Base-by-base conservation (phyloP, 805 yeast genomes). In the Candida manassasensis region DNA sequence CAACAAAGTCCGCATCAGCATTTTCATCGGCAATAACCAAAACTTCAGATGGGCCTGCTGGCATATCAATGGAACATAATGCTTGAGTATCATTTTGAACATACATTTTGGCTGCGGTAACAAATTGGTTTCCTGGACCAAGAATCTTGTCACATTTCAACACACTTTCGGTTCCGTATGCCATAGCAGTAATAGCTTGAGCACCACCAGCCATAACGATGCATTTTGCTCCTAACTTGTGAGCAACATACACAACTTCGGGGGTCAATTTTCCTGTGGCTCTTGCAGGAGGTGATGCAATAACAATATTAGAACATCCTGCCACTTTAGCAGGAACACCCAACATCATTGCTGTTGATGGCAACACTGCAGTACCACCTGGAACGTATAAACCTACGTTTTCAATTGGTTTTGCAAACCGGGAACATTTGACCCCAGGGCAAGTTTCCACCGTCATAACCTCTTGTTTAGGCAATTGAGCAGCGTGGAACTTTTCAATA, bases 101-200 rank as follows among this genome's bases (percentile, higher is more conserved):
- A 56, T 83, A 69, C 99, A 93, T 93, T 71, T 93, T 93, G 28
- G 98, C 99, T 28, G 98, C 97, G 13, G 99, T 93, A 35, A 93
- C 99, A 58, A 93, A 93, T 67, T 93, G 99, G 67, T 93, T 93
- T 41, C 99, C 99, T 16, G 99, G 99, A 32, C 99, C 99, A 59
- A 93, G 73, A 43, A 93, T 89, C 73, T 93, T 93, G 63, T 93
- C 97, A 55, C 90, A 90, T 63, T 93, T 93, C 35, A 95, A 84
- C 34, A 93, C 81, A 24, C 84, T 67, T 49, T 86, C 87, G 10
- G 98, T 93, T 56, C 99, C 99, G 58, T 93, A 93, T 2, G 98
- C 98, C 95, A 93, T 78, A 4, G 99, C 95, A 31, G 97, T 95
- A 35, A 93, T 86, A 4, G 98, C 99, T 69, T 93, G 99, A 3